phyloP scores from a whole-genome alignment of 164 flowering plant species.

The Piper longum region DNA sequence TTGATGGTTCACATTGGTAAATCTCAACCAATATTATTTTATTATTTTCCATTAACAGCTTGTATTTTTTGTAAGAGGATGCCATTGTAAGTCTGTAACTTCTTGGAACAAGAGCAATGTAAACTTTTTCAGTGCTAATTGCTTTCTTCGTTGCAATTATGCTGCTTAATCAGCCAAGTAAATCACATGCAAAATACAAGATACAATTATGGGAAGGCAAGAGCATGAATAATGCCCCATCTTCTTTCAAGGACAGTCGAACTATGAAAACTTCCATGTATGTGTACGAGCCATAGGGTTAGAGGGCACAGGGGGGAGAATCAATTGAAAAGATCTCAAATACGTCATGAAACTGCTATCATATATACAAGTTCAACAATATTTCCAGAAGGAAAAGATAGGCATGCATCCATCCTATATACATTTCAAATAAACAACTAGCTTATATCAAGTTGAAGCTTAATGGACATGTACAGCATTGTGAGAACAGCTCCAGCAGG shows the following conservation, averaged over 20 bases:
- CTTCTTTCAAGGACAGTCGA: too few species aligned
- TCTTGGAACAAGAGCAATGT: neutral
- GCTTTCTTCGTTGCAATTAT: too few species aligned
- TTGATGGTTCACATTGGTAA: neutral
- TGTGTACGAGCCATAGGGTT: too few species aligned
- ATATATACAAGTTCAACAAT: neutral
- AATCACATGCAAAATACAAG: too few species aligned
- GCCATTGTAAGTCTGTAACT: neutral
- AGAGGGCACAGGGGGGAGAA: too few species aligned
- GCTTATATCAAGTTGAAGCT: slow-evolving; percentile 46
- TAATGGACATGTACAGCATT: slow-evolving; percentile 68
- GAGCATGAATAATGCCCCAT: too few species aligned
- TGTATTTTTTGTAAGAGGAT: neutral
- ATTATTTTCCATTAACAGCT: neutral
- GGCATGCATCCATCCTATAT: neutral
- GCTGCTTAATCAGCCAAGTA: too few species aligned
- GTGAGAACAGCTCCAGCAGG: slow-evolving; percentile 83
- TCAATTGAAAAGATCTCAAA: too few species aligned
- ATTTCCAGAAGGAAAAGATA: neutral
- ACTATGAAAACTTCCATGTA: too few species aligned
- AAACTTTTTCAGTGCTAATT: too few species aligned
- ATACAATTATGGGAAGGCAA: too few species aligned
- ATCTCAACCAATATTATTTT: neutral
- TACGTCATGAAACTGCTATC: too few species aligned
- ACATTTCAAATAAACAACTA: slow-evolving; percentile 2